phyloP scores from a whole-genome alignment of 2,329 filamentous ascomycete genomes.

The Alternaria panax region DNA sequence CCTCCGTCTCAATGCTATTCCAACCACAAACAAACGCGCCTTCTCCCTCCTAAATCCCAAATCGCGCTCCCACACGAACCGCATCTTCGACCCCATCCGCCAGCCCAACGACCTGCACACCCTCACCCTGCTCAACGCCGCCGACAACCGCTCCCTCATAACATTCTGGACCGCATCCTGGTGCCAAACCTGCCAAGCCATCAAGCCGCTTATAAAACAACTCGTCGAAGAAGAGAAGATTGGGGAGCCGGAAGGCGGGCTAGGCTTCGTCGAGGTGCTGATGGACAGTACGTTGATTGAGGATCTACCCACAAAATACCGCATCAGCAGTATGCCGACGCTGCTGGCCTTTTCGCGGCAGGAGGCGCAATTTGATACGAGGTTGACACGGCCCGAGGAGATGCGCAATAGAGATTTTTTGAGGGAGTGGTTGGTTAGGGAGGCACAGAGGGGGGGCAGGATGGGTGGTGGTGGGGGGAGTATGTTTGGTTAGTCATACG shows the following conservation, averaged over 20 bases:
- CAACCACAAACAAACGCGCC: constrained; percentile 9
- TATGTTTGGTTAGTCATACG: constrained; percentile 45
- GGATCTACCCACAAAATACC: constrained; percentile 52
- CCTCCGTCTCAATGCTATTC: background rate
- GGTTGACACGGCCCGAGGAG: constrained; percentile 53
- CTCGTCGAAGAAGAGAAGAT: constrained; percentile 55
- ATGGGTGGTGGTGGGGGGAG: constrained; percentile 56
- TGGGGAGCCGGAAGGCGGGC: constrained; percentile 55
- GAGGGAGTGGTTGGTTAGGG: constrained; percentile 56
- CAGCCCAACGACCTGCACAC: constrained; percentile 57
- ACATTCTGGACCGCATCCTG: constrained; percentile 61
- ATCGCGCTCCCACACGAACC: constrained; percentile 33
- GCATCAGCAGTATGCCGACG: constrained; percentile 55
- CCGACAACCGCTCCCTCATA: constrained; percentile 54
- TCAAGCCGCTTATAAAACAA: constrained; percentile 53
- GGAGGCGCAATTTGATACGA: constrained; percentile 59
- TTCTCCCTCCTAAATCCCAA: constrained; percentile 28
- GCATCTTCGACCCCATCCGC: constrained; percentile 53
- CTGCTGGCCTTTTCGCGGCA: constrained; percentile 59
- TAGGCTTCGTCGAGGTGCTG: constrained; percentile 59
- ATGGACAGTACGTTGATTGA: constrained; percentile 56
- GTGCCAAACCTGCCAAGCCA: constrained; percentile 54
- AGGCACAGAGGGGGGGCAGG: constrained; percentile 56
- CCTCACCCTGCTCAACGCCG: constrained; percentile 57
- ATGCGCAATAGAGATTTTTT: constrained; percentile 56